Percentiles rank a stretch among this genome's conserved stretches.
These are phyloP conservation scores for Bipolaris oryzae DNA, from an alignment of 2,329 filamentous ascomycete genomes.

Conservation along the genomic window DNA sequence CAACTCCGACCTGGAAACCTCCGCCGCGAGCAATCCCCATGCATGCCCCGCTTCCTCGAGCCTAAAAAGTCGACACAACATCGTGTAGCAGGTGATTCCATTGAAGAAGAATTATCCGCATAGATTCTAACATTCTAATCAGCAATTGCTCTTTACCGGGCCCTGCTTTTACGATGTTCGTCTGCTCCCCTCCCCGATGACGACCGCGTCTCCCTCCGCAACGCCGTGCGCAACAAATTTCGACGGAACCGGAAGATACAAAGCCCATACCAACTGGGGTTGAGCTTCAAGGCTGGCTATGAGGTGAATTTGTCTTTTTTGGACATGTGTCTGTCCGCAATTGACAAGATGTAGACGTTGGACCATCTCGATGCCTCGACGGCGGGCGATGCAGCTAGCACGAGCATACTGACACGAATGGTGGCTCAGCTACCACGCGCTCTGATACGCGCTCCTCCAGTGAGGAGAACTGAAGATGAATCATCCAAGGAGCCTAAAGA, in stretches of 20 bases:
- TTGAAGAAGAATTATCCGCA: slow-evolving; percentile 1
- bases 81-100: slow-evolving; percentile 57
- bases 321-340: background rate
- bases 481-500: slow-evolving; percentile 24
- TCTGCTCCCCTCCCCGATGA: slow-evolving; percentile 61
- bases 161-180: slow-evolving; percentile 66
- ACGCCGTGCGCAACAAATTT: slow-evolving; percentile 68
- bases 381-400: slow-evolving; percentile 37
- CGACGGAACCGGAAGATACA: slow-evolving; percentile 63
- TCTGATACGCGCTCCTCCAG: slow-evolving; percentile 29
- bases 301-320: slow-evolving; percentile 51
- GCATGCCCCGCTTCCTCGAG: slow-evolving; percentile 55
- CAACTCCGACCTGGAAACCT: slow-evolving; percentile 5
- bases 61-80: slow-evolving; percentile 58
- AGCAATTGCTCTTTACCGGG: slow-evolving; percentile 75
- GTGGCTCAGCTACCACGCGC: slow-evolving; percentile 51
- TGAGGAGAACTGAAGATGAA: slow-evolving; percentile 4
- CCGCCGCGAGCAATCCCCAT: slow-evolving; percentile 30
- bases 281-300: slow-evolving; percentile 72
- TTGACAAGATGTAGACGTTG: slow-evolving; percentile 42
- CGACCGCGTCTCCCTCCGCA: slow-evolving; percentile 58
- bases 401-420: slow-evolving; percentile 28
- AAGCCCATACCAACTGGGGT: slow-evolving; percentile 65
- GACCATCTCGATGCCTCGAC: slow-evolving; percentile 53
- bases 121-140: slow-evolving; percentile 1